Conservation (phyloP, 2,329 filamentous ascomycete genomes). For the Claviceps humidiphila region DNA sequence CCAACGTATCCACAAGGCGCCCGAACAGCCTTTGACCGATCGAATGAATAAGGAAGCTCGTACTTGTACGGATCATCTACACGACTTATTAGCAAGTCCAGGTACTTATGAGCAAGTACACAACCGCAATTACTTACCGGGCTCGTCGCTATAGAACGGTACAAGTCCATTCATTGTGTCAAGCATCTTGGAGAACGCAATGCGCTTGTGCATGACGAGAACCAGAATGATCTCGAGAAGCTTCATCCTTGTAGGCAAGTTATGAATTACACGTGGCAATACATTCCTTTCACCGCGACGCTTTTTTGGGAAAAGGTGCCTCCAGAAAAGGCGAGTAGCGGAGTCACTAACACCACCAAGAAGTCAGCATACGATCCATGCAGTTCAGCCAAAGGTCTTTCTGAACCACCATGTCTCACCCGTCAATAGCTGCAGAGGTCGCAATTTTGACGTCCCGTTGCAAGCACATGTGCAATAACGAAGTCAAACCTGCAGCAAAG, state of each 20-base stretch:
- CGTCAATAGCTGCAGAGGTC: slow-evolving; percentile 13
- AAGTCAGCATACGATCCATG: slow-evolving; percentile 3
- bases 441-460: slow-evolving; percentile 15
- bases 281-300: slow-evolving; percentile 7
- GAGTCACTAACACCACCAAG: slow-evolving; percentile 11
- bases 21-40: slow-evolving; percentile 55
- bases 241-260: slow-evolving; percentile 40
- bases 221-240: slow-evolving; percentile 47
- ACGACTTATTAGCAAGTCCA: not conserved
- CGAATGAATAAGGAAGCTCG: slow-evolving; percentile 48
- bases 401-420: slow-evolving; percentile 9
- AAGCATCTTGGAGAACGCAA: slow-evolving; percentile 39
- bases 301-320: slow-evolving; percentile 47
- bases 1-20: slow-evolving; percentile 75
- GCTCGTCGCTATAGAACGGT: slow-evolving; percentile 26
- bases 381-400: not conserved
- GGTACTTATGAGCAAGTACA: not conserved
- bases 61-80: slow-evolving; percentile 42
- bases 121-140: slow-evolving; percentile 17
- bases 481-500: slow-evolving; percentile 17
- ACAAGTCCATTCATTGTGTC: slow-evolving; percentile 21
- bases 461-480: slow-evolving; percentile 19
- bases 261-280: slow-evolving; percentile 32
- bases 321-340: slow-evolving; percentile 39
- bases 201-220: slow-evolving; percentile 37